Evolutionary conservation across 2,329 filamentous ascomycete species (phyloP).

Genomic region (Cryphonectria nitschkei): DNA sequence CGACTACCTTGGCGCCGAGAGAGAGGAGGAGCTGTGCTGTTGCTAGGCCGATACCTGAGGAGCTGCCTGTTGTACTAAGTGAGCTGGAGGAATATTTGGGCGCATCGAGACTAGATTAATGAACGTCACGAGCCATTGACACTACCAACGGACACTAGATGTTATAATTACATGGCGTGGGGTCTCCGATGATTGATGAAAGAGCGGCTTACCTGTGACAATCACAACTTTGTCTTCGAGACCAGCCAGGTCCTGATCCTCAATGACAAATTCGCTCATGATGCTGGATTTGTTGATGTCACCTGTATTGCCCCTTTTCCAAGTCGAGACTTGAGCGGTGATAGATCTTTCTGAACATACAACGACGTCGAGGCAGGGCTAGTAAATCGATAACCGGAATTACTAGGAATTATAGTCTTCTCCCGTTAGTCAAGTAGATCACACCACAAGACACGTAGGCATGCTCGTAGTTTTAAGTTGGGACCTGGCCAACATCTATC

Average conservation of each 20-base stretch:
- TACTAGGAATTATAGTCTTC: neutral
- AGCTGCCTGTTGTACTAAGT: neutral
- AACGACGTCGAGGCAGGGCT: neutral
- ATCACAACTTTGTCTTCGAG: neutral
- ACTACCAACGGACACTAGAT: neutral
- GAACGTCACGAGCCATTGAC: neutral
- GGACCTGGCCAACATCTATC: neutral
- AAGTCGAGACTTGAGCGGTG: neutral
- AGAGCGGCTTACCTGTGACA: neutral
- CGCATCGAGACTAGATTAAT: neutral
- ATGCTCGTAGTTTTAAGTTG: neutral
- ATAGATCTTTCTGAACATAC: neutral
- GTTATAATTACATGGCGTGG: neutral
- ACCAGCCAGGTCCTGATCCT: neutral
- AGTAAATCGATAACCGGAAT: no score
- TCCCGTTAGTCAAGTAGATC: neutral
- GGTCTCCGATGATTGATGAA: neutral
- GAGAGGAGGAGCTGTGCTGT: constrained; percentile 10
- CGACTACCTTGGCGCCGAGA: constrained; percentile 8
- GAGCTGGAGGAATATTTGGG: neutral
- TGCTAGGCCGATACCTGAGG: constrained; percentile 14
- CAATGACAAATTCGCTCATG: constrained; percentile 1
- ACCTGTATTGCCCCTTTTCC: neutral
- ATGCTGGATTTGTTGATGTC: neutral
- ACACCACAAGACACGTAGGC: neutral